Evolutionary conservation across 257 asterid species (phyloP).

Genomic region (Sherardia arvensis): DNA sequence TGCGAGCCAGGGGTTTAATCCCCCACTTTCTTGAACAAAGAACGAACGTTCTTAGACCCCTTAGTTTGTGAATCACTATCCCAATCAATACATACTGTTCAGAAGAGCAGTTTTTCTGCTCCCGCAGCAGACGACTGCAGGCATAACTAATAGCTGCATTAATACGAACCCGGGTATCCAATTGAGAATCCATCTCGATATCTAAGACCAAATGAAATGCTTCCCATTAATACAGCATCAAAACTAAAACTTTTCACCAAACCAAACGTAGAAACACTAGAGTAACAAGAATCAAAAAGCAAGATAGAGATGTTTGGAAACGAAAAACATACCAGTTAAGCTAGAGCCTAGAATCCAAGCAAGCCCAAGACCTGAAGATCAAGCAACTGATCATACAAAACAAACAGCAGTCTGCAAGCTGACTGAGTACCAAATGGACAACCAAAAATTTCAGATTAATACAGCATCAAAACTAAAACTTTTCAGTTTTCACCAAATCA

Average conservation of each 20-base stretch:
- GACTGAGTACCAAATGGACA: too few relatives aligned
- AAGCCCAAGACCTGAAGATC: too few relatives aligned
- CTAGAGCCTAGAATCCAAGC: too few relatives aligned
- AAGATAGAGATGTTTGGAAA: background rate
- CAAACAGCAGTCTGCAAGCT: too few relatives aligned
- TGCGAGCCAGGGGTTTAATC: too few relatives aligned
- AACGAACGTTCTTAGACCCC: background rate
- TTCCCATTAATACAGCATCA: background rate
- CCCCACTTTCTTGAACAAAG: slow-evolving; percentile 1
- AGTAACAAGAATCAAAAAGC: background rate
- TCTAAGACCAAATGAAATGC: background rate
- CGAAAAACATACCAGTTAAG: background rate
- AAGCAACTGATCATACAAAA: too few relatives aligned
- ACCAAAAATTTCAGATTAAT: too few relatives aligned
- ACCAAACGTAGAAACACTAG: background rate
- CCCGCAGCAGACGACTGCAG: background rate
- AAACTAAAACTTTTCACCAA: background rate
- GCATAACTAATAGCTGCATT: background rate
- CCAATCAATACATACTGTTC: background rate
- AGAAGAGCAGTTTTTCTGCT: background rate
- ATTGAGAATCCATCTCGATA: background rate
- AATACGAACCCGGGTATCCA: background rate
- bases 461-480: too few relatives aligned
- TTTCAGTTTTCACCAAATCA: too few relatives aligned
- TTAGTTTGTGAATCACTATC: background rate